A percentile compares a stretch with the other conserved stretches of the same genome.
Conservation (phyloP, 306 rosid species). For the Castanospermum australe region DNA sequence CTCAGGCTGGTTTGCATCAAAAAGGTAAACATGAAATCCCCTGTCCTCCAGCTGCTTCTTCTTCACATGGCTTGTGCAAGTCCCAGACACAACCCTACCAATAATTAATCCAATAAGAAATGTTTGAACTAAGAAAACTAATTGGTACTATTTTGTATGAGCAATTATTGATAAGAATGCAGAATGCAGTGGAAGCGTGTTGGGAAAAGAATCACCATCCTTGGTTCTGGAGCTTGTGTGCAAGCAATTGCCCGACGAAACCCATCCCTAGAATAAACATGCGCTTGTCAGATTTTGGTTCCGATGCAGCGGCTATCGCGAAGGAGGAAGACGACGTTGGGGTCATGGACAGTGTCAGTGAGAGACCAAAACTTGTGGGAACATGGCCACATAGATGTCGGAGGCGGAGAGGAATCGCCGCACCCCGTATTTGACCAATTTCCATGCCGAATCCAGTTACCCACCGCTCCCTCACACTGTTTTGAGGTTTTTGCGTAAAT, state of each 20-base stretch:
- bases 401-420: slow-evolving; percentile 13
- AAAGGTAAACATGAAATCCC: slow-evolving; percentile 67
- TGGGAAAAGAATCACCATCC: slow-evolving; percentile 56
- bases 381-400: not conserved
- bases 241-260: slow-evolving; percentile 64
- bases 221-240: slow-evolving; percentile 58
- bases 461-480: not conserved
- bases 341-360: not conserved
- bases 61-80: slow-evolving; percentile 61
- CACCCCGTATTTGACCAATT: slow-evolving; percentile 7
- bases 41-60: slow-evolving; percentile 62
- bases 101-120: not conserved
- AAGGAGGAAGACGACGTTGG: slow-evolving; percentile 2
- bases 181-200: not conserved
- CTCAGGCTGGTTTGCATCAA: slow-evolving; percentile 79
- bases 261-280: slow-evolving; percentile 80
- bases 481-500: too few species aligned
- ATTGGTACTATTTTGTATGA: not conserved
- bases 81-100: slow-evolving; percentile 64
- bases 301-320: not conserved
- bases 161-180: not conserved
- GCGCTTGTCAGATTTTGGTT: slow-evolving; percentile 35
- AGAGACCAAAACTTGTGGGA: not conserved
- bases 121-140: not conserved
- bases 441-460: slow-evolving; percentile 20